Evolutionary conservation across 2,329 filamentous ascomycete genomes (phyloP), one percentile per base, ranked within the genome.

Genomic region (Dothistroma pini): DNA sequence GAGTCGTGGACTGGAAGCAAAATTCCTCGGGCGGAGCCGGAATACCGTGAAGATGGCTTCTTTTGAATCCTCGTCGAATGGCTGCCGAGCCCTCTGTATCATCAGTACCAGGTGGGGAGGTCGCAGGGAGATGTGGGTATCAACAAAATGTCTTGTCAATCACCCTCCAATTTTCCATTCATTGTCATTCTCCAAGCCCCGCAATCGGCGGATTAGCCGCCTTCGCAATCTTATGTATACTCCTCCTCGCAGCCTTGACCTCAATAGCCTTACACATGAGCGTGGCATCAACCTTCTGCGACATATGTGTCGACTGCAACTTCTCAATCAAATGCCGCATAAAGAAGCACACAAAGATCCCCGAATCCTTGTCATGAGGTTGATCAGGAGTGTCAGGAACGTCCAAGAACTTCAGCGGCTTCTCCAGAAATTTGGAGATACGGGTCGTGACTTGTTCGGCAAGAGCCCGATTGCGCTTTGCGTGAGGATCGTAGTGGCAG

Each of bases 291-390:
- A 54, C 47, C 32, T 63, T 63, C 57, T 60, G 38, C 35, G 61
- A 57, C 9, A 51, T 50, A 16, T 22, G 57, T 34, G 61, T 60
- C 1, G 12, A 22, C 31, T 57, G 54, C 48, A 63, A 49, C 35
- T 63, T 63, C 19, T 22, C 41, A 44, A 63, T 60, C 12, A 63
- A 49, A 32, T 57, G 49, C 48, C 60, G 61, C 61, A 60, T 63
- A 54, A 59, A 63, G 19, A 60, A 35, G 53, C 54, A 57, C 14
- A 63, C 49, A 29, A 57, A 55, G 11, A 63, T 58, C 34, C 61
- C 61, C 16, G 57, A 60, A 32, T 62, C 60, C 41, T 60, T 55
- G 1, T 48, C 32, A 12, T 51, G 21, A 1, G 47, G 14, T 38
- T 54, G 54, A 19, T 19, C 5, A 9, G 54, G 58, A 2, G 41